These are phyloP conservation scores for Gossypium anomalum DNA, from an alignment of 345 rosid species.

Conservation along the genomic window DNA sequence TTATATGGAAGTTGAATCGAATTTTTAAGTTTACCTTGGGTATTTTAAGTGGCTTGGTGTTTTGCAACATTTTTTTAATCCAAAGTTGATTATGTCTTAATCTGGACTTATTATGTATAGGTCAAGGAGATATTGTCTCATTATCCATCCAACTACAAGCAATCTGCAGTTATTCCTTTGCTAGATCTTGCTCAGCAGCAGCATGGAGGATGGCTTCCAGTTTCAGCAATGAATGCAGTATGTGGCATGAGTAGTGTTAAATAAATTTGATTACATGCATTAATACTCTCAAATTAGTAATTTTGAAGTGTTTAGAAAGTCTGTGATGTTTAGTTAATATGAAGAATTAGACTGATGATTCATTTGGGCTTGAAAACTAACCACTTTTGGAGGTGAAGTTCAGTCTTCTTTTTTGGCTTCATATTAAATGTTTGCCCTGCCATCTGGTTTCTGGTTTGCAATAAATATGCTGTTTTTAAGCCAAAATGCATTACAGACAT, in stretches of 20 bases:
- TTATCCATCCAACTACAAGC: conserved; percentile 97
- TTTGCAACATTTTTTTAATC: background rate
- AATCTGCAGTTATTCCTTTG: conserved; percentile 94
- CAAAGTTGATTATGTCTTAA: background rate
- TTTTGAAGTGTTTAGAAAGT: background rate
- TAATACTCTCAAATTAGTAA: background rate
- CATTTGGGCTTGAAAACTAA: background rate
- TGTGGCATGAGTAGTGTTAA: conserved; percentile 12
- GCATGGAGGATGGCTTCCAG: conserved; percentile 99
- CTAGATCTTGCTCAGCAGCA: conserved; percentile 99
- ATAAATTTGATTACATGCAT: background rate
- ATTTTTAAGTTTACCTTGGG: background rate
- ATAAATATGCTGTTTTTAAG: background rate
- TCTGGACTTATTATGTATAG: conserved; percentile 26
- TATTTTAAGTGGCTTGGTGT: background rate
- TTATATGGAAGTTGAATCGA: background rate
- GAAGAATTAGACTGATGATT: background rate
- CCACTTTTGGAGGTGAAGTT: background rate
- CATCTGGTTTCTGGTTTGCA: background rate
- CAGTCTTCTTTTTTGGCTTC: background rate
- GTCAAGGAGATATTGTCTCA: conserved; percentile 89
- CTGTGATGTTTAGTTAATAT: background rate
- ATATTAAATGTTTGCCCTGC: background rate
- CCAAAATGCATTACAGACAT: background rate
- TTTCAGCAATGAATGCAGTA: conserved; percentile 98